Conservation (phyloP, 306 rosid species). For the Myrica gale region DNA sequence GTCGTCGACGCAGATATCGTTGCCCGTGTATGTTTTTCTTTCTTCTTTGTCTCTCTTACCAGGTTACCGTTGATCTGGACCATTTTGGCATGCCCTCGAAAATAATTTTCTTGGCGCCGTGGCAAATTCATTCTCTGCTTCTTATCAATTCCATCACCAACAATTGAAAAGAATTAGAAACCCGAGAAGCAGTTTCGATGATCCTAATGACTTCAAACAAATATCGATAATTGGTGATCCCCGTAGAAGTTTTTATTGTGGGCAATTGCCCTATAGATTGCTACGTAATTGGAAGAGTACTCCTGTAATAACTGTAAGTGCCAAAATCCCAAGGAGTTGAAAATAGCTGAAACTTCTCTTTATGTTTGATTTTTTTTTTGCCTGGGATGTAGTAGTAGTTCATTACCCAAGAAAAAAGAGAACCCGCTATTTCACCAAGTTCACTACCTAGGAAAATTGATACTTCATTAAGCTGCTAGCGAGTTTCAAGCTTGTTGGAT, state of each 20-base stretch:
- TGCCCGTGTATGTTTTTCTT: slow-evolving; percentile 55
- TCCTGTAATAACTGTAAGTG: too few species aligned
- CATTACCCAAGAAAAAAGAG: too few species aligned
- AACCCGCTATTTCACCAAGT: too few species aligned
- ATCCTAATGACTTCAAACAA: neutral
- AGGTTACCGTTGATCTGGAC: neutral
- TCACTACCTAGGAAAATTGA: too few species aligned
- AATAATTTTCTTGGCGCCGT: too few species aligned
- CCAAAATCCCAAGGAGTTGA: too few species aligned
- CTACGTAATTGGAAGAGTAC: neutral
- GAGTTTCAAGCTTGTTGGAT: neutral
- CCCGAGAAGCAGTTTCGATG: neutral
- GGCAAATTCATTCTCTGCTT: too few species aligned
- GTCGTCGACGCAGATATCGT: slow-evolving; percentile 77
- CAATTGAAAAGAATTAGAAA: too few species aligned
- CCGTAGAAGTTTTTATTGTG: neutral
- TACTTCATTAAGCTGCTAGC: neutral
- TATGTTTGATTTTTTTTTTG: too few species aligned
- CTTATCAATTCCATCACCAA: neutral
- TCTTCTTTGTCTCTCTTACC: neutral
- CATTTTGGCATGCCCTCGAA: neutral
- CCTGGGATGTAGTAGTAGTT: too few species aligned
- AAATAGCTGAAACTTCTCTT: too few species aligned
- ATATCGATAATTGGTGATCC: neutral
- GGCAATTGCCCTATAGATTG: neutral